Base-by-base conservation (phyloP, 208 protist genomes). In the Trichomonas vaginalis region DNA sequence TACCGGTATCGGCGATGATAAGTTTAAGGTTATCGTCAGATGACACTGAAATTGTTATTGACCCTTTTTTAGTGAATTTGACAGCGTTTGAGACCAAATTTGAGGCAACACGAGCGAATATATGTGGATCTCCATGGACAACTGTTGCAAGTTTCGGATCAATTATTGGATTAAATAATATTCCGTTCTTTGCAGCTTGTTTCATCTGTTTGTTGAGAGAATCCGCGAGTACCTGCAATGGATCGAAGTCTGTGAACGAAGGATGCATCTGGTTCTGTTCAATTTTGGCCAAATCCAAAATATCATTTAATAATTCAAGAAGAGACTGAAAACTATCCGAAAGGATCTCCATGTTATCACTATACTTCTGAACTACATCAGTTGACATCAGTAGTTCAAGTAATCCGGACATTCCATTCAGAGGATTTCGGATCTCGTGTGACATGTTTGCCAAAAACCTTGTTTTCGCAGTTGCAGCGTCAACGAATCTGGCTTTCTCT, bases 21-120 rank as follows among this genome's bases (percentile, higher is more conserved):
- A 86, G 6, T 6, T 39, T 86, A 10, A 86, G 15, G 37, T 86
- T 86, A 21, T 86, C 87, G n/a, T 61, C 27, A n/a, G n/a, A n/a
- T n/a, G n/a, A n/a, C n/a, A n/a, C n/a, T n/a, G n/a, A n/a, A 40
- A 96, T 51, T 21, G 49, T 39, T 35, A 95, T 83, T 12, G 32
- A 9, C 27, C 92, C 95, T 83, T 95, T 82, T 2, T 62, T 39
- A 27, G 96, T 97, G 95, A 97, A 97, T 62, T 97, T 97, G 37
- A 97, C 62, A 0, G 97, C 96, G 61, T 97, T 97, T 21, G 92
- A 79, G 23, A 96, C 27, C 0, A 97, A 51, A 83, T 97, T 97
- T 12, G 95, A 46, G 6, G 97, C 8, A 0, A 97, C 95, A 45
- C 97, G 97, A 23, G 95, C 39, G 40, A 97, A 17, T 10, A 83